Evolutionary conservation across 768 basidiomycete species (phyloP).

Genomic region (Flagelloscypha sp.): DNA sequence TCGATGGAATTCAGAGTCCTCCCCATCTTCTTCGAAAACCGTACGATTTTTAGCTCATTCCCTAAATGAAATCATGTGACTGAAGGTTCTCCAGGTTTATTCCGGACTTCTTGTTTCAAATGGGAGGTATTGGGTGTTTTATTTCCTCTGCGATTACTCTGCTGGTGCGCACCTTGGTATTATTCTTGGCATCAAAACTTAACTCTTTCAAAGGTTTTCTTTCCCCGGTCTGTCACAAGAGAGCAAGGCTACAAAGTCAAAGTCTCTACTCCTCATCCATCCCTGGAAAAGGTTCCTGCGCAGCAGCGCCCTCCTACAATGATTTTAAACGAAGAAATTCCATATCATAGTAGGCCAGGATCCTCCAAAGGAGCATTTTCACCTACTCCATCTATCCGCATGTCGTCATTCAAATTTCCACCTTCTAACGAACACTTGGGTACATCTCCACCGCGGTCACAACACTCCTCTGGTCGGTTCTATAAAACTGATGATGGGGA

Average conservation of each 20-base stretch:
- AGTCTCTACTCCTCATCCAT: constrained; percentile 17
- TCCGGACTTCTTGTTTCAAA: constrained; percentile 61
- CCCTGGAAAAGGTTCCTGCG: constrained; percentile 20
- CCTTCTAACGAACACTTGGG: too few relatives aligned
- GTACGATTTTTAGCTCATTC: constrained; percentile 33
- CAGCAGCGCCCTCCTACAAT: constrained; percentile 17
- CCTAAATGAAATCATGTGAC: background rate
- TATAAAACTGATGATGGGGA: too few relatives aligned
- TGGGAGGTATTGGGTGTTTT: constrained; percentile 67
- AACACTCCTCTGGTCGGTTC: too few relatives aligned
- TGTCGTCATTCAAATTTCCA: too few relatives aligned
- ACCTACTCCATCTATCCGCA: constrained; percentile 9
- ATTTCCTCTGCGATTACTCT: constrained; percentile 76
- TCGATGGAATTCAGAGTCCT: constrained; percentile 50
- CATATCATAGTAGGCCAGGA: too few relatives aligned
- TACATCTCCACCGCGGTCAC: too few relatives aligned
- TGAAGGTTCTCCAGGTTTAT: constrained; percentile 4
- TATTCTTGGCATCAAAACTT: background rate
- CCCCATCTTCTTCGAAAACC: constrained; percentile 43
- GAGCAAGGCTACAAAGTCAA: constrained; percentile 57
- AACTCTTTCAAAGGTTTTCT: constrained; percentile 48
- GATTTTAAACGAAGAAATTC: too few relatives aligned
- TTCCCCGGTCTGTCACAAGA: constrained; percentile 62
- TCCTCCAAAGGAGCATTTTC: constrained; percentile 3
- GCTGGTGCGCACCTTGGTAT: constrained; percentile 38